Percentiles rank a stretch among this genome's conserved stretches.
These are phyloP conservation scores for Rutidosis leptorrhynchoides DNA, from an alignment of 129 eudicot species.

Conservation along the genomic window DNA sequence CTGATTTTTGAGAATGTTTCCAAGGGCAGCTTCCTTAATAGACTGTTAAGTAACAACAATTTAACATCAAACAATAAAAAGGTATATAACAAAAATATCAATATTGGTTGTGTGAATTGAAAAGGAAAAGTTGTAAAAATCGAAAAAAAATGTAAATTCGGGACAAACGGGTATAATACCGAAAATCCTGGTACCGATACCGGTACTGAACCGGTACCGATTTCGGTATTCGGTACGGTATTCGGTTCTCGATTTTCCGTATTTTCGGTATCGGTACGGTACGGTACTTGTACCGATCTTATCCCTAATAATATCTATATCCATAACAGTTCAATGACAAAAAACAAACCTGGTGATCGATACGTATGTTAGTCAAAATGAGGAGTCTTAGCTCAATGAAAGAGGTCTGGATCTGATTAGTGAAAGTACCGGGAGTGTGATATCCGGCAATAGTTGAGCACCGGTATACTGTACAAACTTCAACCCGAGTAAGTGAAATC, in stretches of 20 bases:
- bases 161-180: too few relatives aligned
- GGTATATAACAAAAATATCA: neutral
- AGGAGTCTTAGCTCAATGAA: conserved; percentile 72
- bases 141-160: too few relatives aligned
- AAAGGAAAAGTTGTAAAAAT: too few relatives aligned
- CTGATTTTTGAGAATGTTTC: conserved; percentile 74
- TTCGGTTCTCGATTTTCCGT: too few relatives aligned
- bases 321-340: neutral
- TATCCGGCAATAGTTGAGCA: conserved; percentile 67
- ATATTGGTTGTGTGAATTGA: too few relatives aligned
- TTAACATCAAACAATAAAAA: neutral
- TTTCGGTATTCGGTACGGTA: too few relatives aligned
- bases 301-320: too few relatives aligned
- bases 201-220: too few relatives aligned
- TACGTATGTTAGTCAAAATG: conserved; percentile 66
- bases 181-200: too few relatives aligned
- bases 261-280: too few relatives aligned
- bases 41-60: conserved; percentile 37
- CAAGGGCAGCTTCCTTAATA: conserved; percentile 71
- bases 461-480: conserved; percentile 76
- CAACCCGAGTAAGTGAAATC: too few relatives aligned
- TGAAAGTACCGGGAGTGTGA: conserved; percentile 79
- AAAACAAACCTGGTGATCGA: conserved; percentile 60
- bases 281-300: too few relatives aligned
- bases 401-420: conserved; percentile 73